These are phyloP conservation scores for Mucor plumbeus DNA, from an alignment of 371 early-diverging fungal genomes.

Conservation along the genomic window DNA sequence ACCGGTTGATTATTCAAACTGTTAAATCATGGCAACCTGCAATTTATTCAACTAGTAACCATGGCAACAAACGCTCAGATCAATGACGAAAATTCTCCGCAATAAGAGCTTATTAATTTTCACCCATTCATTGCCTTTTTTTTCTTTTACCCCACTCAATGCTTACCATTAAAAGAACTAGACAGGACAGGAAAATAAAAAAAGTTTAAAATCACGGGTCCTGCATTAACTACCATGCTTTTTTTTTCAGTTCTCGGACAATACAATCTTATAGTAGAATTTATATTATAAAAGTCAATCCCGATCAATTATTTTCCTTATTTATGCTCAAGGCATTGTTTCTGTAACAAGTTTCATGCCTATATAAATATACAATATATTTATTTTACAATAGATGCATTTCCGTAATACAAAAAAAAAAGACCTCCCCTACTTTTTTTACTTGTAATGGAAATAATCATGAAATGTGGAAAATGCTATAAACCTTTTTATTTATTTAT, in stretches of 20 bases:
- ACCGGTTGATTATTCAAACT: too few relatives aligned
- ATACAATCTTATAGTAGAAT: too few relatives aligned
- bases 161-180: constrained; percentile 13
- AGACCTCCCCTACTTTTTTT: neutral
- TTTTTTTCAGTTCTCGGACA: neutral
- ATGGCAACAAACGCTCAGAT: constrained; percentile 5
- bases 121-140: neutral
- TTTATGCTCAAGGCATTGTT: neutral
- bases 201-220: constrained; percentile 10
- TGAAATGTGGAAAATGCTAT: too few relatives aligned
- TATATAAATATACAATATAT: neutral
- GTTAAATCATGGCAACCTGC: neutral
- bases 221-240: neutral
- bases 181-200: neutral
- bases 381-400: neutral
- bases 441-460: neutral
- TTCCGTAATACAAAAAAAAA: neutral
- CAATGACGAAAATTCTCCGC: neutral
- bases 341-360: neutral
- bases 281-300: constrained; percentile 5
- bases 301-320: neutral
- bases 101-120: neutral
- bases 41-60: neutral
- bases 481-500: too few relatives aligned
- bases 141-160: constrained; percentile 8